These are phyloP conservation scores for Diaporthe amygdali DNA, from an alignment of 2,329 filamentous ascomycete genomes.

Conservation along the genomic window DNA sequence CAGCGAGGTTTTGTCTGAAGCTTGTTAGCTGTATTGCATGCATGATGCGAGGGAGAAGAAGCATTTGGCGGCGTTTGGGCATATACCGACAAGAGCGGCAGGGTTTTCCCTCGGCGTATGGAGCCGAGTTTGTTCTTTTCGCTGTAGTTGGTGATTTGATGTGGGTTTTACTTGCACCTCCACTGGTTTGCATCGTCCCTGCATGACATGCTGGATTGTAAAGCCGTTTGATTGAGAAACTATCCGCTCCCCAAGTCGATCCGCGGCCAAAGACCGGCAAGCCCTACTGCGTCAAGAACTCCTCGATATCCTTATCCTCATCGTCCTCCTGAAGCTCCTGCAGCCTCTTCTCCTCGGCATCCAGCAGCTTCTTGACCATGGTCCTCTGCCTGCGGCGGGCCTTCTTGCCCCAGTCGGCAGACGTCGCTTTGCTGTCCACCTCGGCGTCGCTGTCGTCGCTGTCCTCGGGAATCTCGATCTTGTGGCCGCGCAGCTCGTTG, in stretches of 20 bases:
- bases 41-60: background rate
- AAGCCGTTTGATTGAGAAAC: background rate
- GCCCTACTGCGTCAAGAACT: conserved; percentile 65
- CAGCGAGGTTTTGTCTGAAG: background rate
- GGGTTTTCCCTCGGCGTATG: background rate
- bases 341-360: conserved; percentile 64
- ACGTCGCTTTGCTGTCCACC: conserved; percentile 49
- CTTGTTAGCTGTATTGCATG: too few relatives aligned
- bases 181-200: too few relatives aligned
- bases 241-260: background rate
- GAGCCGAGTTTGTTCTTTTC: background rate
- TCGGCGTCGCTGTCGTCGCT: conserved; percentile 55
- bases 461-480: conserved; percentile 58
- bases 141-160: background rate
- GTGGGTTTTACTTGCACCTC: background rate
- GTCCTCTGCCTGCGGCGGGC: conserved; percentile 72
- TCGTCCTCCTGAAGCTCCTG: conserved; percentile 64
- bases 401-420: conserved; percentile 72
- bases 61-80: background rate
- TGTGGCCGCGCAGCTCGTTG: conserved; percentile 66
- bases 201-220: background rate
- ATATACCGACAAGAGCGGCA: background rate
- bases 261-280: background rate
- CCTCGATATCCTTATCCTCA: conserved; percentile 77
- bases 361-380: conserved; percentile 69